Conservation (phyloP, 441 rosid species). For the Macaranga tanarius region DNA sequence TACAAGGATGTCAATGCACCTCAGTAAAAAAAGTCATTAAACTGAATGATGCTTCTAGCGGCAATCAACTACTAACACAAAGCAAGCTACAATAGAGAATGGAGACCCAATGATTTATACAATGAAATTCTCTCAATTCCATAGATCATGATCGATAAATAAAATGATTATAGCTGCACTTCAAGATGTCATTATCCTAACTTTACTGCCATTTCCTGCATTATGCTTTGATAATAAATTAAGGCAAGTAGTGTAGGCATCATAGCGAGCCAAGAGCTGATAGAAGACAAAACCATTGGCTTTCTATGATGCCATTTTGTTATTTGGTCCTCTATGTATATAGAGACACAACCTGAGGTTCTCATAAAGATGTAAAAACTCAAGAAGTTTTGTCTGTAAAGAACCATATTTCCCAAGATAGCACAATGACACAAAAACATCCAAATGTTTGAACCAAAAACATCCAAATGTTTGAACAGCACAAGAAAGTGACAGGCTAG, state of each 20-base stretch:
- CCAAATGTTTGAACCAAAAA: too few species aligned
- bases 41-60: background rate
- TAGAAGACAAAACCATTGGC: slow-evolving; percentile 21
- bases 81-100: background rate
- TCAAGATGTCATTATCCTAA: slow-evolving; percentile 7
- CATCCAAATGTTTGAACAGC: too few species aligned
- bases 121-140: too few species aligned
- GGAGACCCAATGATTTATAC: too few species aligned
- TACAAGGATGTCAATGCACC: too few species aligned
- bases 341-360: background rate
- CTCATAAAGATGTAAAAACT: background rate
- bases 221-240: background rate
- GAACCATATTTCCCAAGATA: slow-evolving; percentile 9
- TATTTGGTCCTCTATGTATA: slow-evolving; percentile 21
- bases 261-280: slow-evolving; percentile 38
- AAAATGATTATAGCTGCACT: background rate
- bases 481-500: too few species aligned
- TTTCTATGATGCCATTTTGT: slow-evolving; percentile 36
- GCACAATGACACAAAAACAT: background rate
- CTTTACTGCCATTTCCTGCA: background rate
- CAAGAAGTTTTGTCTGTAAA: slow-evolving; percentile 3
- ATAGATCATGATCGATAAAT: background rate
- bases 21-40: background rate
- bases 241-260: slow-evolving; percentile 24
- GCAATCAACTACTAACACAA: background rate